Conservation (phyloP, 2,329 filamentous ascomycete species). For the Lasiodiplodia gonubiensis region DNA sequence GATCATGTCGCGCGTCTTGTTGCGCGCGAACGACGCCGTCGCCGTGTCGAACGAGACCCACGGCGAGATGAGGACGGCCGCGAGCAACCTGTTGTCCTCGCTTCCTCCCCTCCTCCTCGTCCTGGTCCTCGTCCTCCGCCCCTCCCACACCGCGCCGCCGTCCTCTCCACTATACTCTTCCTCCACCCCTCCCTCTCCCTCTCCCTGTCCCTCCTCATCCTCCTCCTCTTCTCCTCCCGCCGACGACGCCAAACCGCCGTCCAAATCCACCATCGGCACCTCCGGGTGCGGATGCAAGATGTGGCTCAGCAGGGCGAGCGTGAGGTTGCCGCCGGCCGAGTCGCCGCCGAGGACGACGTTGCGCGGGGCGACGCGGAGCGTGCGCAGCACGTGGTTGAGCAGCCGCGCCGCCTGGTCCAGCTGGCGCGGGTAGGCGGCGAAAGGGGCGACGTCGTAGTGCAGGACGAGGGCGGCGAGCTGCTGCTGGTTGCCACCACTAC, state of each 20-base stretch:
- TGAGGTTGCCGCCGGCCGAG: slow-evolving; percentile 35
- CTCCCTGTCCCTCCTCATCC: not conserved
- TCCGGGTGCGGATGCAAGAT: slow-evolving; percentile 36
- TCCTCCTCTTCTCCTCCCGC: not conserved
- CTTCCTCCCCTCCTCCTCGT: not conserved
- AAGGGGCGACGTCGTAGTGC: slow-evolving; percentile 37
- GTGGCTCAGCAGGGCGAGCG: slow-evolving; percentile 36
- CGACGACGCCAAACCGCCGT: not conserved
- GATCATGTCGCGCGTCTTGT: not conserved
- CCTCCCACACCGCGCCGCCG: no score
- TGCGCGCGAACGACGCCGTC: not conserved
- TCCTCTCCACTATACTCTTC: no score
- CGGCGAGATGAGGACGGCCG: slow-evolving; percentile 1
- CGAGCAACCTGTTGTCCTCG: not conserved
- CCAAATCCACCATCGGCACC: not conserved
- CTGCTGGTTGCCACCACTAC: no score
- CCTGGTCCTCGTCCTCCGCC: no score
- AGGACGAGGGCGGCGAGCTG: slow-evolving; percentile 34
- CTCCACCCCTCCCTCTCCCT: no score
- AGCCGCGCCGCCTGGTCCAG: slow-evolving; percentile 34
- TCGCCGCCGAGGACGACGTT: slow-evolving; percentile 31
- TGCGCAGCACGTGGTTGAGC: slow-evolving; percentile 33
- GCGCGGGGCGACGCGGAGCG: not conserved
- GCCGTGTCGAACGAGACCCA: slow-evolving; percentile 9
- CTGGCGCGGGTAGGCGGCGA: slow-evolving; percentile 35